Evolutionary conservation across 2,329 filamentous ascomycete genomes (phyloP).

Genomic region (Zymoseptoria brevis): DNA sequence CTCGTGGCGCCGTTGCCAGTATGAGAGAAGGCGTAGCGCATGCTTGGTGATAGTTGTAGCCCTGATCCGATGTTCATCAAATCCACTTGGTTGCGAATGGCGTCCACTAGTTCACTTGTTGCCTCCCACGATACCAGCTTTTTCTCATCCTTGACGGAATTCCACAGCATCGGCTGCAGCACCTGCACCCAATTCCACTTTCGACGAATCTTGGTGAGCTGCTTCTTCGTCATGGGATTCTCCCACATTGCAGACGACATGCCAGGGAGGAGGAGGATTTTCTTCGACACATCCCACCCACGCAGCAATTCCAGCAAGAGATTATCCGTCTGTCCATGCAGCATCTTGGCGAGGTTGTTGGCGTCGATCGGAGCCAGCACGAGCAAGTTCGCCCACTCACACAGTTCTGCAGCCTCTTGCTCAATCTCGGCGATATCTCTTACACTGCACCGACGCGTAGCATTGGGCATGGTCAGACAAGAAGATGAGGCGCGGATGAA

Average conservation of each 20-base stretch:
- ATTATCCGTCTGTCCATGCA: slow-evolving; percentile 73
- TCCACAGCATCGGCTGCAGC: slow-evolving; percentile 74
- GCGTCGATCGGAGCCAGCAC: slow-evolving; percentile 79
- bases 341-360: slow-evolving; percentile 78
- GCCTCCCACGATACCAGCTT: slow-evolving; percentile 47
- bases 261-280: slow-evolving; percentile 73
- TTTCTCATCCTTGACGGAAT: slow-evolving; percentile 50
- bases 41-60: slow-evolving; percentile 44
- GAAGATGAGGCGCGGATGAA: slow-evolving; percentile 26
- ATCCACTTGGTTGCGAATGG: slow-evolving; percentile 70
- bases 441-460: slow-evolving; percentile 15
- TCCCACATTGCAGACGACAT: slow-evolving; percentile 89
- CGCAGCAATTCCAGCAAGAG: slow-evolving; percentile 72
- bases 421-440: slow-evolving; percentile 26
- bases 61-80: slow-evolving; percentile 66
- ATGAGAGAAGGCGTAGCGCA: slow-evolving; percentile 28
- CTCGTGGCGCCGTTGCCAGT: slow-evolving; percentile 18
- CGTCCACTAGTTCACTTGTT: slow-evolving; percentile 63
- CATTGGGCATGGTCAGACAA: slow-evolving; percentile 27
- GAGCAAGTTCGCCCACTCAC: slow-evolving; percentile 80
- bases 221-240: slow-evolving; percentile 79
- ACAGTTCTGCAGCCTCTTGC: slow-evolving; percentile 54
- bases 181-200: slow-evolving; percentile 86
- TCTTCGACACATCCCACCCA: slow-evolving; percentile 81
- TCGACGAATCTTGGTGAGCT: slow-evolving; percentile 70